Percentiles rank a stretch among this genome's conserved stretches.
These are phyloP conservation scores for Picochlorum sp. DNA, from an alignment of 139 green algal genomes.

Conservation along the genomic window DNA sequence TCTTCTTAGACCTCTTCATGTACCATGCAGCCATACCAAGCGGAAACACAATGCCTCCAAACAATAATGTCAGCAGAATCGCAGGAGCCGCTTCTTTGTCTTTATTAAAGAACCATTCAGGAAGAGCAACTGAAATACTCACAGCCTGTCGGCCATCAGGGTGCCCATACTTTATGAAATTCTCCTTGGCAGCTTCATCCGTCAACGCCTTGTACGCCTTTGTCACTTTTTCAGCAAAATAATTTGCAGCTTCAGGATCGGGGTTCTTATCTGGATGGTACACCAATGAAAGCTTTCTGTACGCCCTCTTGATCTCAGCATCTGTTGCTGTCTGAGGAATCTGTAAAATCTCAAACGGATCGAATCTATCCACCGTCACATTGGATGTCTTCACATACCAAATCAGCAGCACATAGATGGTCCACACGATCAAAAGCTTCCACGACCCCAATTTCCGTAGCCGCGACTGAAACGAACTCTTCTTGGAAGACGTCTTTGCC, in stretches of 20 bases:
- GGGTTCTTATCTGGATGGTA: constrained; percentile 94
- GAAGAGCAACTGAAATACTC: constrained; percentile 54
- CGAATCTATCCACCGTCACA: constrained; percentile 54
- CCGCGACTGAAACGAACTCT: background rate
- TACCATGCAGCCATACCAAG: constrained; percentile 60
- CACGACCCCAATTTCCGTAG: background rate
- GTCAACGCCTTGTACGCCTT: constrained; percentile 58
- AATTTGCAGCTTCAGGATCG: constrained; percentile 63
- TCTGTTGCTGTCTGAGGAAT: constrained; percentile 39
- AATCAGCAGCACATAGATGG: constrained; percentile 14
- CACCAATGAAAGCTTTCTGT: constrained; percentile 60
- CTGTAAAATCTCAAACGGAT: constrained; percentile 83
- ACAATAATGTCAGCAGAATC: constrained; percentile 68
- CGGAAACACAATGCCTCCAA: constrained; percentile 70
- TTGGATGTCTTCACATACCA: constrained; percentile 10
- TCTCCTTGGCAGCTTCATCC: constrained; percentile 65
- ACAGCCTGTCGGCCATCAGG: constrained; percentile 69
- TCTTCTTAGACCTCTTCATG: constrained; percentile 62
- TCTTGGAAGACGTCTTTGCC: background rate
- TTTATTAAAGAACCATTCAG: constrained; percentile 74
- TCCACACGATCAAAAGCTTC: constrained; percentile 17
- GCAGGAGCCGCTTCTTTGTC: constrained; percentile 68
- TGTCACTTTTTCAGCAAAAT: constrained; percentile 76
- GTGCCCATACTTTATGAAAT: constrained; percentile 86
- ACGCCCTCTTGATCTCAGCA: constrained; percentile 72